Percentiles rank a stretch among this genome's conserved stretches.
Evolutionary conservation across 73 alveolate species (phyloP).

Genomic region (Paramecium tetraurelia): DNA sequence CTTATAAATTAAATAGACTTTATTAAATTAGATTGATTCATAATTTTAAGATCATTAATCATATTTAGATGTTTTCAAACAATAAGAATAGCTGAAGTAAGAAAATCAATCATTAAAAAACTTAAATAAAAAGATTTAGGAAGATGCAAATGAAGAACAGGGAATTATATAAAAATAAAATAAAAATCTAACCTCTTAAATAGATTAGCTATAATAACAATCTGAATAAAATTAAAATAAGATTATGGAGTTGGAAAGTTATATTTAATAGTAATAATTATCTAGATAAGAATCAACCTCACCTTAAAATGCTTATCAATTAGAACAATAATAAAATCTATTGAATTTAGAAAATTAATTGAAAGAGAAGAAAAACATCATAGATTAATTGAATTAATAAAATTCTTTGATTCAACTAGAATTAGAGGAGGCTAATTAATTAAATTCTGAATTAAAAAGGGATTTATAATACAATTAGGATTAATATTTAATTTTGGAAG

Average conservation of each 20-base stretch:
- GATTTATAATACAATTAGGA: neutral
- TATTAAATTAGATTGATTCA: neutral
- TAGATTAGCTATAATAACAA: neutral
- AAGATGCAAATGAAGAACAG: neutral
- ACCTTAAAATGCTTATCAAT: neutral
- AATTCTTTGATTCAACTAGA: neutral
- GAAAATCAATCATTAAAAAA: neutral
- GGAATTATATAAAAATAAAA: neutral
- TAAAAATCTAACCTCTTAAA: neutral
- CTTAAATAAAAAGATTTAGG: neutral
- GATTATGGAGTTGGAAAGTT: neutral
- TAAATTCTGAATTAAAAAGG: neutral
- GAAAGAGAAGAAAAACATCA: neutral
- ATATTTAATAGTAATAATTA: neutral
- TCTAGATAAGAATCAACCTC: neutral
- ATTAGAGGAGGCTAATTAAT: neutral
- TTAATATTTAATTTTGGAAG: neutral
- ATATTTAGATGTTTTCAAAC: neutral
- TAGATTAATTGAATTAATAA: neutral
- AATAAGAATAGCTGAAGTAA: neutral
- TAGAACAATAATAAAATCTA: neutral
- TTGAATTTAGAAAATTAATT: neutral
- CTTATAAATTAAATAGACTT: neutral
- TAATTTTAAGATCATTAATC: neutral
- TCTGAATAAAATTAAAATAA: neutral